Base-by-base conservation (phyloP, 371 early-diverging fungal genomes). In the Blakeslea trispora region DNA sequence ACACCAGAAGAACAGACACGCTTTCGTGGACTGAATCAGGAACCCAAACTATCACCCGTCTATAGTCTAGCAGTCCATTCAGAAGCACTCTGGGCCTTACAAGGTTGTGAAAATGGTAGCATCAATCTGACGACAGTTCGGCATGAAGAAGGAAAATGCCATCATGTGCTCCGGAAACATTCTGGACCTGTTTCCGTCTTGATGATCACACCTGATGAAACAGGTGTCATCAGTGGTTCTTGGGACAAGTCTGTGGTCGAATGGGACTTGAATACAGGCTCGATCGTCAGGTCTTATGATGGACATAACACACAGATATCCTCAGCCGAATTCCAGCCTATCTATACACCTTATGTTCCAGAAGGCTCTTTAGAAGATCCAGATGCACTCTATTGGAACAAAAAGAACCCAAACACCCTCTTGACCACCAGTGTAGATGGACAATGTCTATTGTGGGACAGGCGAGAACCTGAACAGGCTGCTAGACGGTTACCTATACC, bases 201-300 rank as follows among this genome's bases (percentile, higher is more conserved):
- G 23, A 75, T 75, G 51, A 82, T 94, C 21, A 78, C 87, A 6
- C 88, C 90, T 2, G 89, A 83, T 45, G 94, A 96, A 67, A 79
- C 75, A 23, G 81, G 84, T 0, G 69, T 89, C 45, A 77, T 95
- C 37, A 94, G 94, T 65, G 98, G 97, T 5, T 91, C 95, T 21
- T 98, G 97, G 98, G 98, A 98, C 64, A 85, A 85, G 59, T 69
- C 70, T 1, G 71, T 92, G 19, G 17, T 87, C 86, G 86, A 90
- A 69, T 97, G 97, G 97, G 94, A 95, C 68, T 80, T 97, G 14
- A 83, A 98, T 44, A 84, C 80, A 5, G 98, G 98, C 5, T 57
- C 69, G 2, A 50, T 88, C 0, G 77, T 89, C n/a, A 81, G 89
- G 8, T 75, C 75, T 2, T 93, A 87, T 67, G 61, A 72, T 5